phyloP scores from a whole-genome alignment of 768 basidiomycete species.

The Cantharellus cinnabarinus region DNA sequence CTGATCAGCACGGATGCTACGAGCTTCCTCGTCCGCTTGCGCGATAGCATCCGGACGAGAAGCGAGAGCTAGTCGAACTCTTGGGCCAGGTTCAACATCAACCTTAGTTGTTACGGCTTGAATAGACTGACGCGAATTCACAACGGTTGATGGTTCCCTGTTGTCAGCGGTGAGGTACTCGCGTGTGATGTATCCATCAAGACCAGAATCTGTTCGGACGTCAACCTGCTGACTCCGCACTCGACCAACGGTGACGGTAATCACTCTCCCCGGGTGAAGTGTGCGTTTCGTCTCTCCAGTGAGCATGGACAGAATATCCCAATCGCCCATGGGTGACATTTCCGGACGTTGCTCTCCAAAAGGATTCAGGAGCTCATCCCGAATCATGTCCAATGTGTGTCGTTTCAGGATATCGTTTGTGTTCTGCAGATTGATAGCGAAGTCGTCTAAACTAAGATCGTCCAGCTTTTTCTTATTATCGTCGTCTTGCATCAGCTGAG shows the following conservation, averaged over 20 bases:
- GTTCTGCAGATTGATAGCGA: slow-evolving; percentile 77
- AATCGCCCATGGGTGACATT: slow-evolving; percentile 43
- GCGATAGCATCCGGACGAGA: slow-evolving; percentile 39
- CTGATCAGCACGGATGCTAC: slow-evolving; percentile 34
- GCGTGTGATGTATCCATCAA: slow-evolving; percentile 58
- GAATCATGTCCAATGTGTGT: slow-evolving; percentile 73
- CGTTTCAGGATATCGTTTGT: slow-evolving; percentile 73
- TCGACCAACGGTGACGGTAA: slow-evolving; percentile 52
- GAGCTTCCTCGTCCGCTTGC: slow-evolving; percentile 41
- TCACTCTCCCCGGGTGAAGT: slow-evolving; percentile 55
- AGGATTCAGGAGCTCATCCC: slow-evolving; percentile 61
- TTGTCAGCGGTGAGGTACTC: slow-evolving; percentile 26
- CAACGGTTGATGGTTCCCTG: slow-evolving; percentile 25
- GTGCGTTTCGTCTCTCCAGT: slow-evolving; percentile 77
- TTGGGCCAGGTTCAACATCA: slow-evolving; percentile 35
- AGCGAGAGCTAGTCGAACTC: slow-evolving; percentile 56
- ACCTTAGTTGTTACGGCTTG: slow-evolving; percentile 59
- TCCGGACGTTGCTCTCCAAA: slow-evolving; percentile 52
- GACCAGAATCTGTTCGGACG: slow-evolving; percentile 78
- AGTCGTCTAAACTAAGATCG: slow-evolving; percentile 88
- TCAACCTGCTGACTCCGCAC: slow-evolving; percentile 29
- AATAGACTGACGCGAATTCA: slow-evolving; percentile 64
- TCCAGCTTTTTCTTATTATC: slow-evolving; percentile 64
- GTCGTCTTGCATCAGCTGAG: slow-evolving; percentile 62
- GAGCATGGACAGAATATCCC: slow-evolving; percentile 87